These are phyloP conservation scores for Fagopyrum homotropicum DNA, from an alignment of 148 eudicot genomes.

Conservation along the genomic window DNA sequence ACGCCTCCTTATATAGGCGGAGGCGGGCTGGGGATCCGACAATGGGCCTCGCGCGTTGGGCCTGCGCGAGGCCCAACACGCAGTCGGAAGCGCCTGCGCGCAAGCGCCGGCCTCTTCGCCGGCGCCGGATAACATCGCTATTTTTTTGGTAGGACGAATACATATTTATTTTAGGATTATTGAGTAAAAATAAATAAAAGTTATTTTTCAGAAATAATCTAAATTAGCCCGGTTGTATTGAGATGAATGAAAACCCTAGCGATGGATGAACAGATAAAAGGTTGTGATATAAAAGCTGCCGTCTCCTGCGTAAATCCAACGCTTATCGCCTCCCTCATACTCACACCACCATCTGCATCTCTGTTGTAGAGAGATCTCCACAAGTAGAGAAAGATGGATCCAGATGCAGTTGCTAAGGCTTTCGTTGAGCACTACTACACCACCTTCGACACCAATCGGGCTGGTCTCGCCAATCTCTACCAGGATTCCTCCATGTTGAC, in stretches of 20 bases:
- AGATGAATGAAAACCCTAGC: constrained; percentile 3
- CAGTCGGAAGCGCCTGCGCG: too few relatives aligned
- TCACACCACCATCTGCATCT: background rate
- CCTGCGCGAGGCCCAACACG: too few relatives aligned
- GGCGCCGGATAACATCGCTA: too few relatives aligned
- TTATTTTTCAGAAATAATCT: too few relatives aligned
- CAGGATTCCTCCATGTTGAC: constrained; percentile 46
- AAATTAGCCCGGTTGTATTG: too few relatives aligned
- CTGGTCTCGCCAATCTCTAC: constrained; percentile 28
- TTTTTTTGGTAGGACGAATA: too few relatives aligned
- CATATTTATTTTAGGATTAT: too few relatives aligned
- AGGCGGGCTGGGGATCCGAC: too few relatives aligned
- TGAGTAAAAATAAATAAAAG: too few relatives aligned
- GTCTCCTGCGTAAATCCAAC: constrained; percentile 8
- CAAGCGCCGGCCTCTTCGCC: too few relatives aligned
- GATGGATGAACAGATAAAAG: background rate
- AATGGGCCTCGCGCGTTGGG: too few relatives aligned
- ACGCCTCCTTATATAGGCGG: too few relatives aligned
- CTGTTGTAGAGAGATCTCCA: background rate
- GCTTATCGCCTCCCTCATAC: background rate
- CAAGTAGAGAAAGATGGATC: constrained; percentile 27
- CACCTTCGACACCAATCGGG: constrained; percentile 41
- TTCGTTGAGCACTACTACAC: constrained; percentile 56
- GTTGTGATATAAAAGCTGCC: background rate
- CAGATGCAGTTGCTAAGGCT: constrained; percentile 40